Evolutionary conservation across 2,329 filamentous ascomycete species (phyloP), one percentile per base, ranked within the genome.

Genomic region (Chrysoporthe cubensis): DNA sequence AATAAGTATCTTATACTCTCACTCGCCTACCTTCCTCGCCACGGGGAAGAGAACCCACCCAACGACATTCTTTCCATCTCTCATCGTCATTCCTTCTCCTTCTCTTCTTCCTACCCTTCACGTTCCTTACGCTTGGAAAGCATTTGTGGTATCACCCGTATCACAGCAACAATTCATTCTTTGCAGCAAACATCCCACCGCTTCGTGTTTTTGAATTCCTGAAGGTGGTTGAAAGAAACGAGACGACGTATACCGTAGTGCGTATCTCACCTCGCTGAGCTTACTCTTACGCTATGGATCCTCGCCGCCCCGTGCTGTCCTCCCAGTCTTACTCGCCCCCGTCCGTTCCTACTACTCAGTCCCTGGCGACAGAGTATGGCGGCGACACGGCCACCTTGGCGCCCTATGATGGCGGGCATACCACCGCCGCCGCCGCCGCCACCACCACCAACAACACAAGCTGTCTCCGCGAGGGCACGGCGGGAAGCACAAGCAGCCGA

Each of bases 261-360:
- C n/a, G 50, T 54, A 54, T 54, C 13, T 32, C 50, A 54, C 26
- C 26, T 21, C 21, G 32, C 77, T 80, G 26, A 44, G 40, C 42
- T 44, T 63, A 57, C 14, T n/a, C 60, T 50, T 46, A 57, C 48
- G 74, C 72, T 68, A 82, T 82, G 80, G 78, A 82, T 70, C 74
- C 78, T 46, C 74, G 77, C 72, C 80, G 82, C 71, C 81, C 83
- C 54, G 79, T 85, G 70, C 77, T 86, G 71, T 80, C 84, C 62
- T 83, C 83, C 63, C 84, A 87, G 74, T 80, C 82, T 73, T 85
- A 82, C 74, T 83, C 83, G 64, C 78, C 80, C 68, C 76, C 80
- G 16, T 75, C 79, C 67, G 83, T 85, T 64, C 85, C 84, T 72
- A 72, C 80, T 48, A 32, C 48, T 13, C 68, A 67, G 48, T 54